Evolutionary conservation across 73 alveolate species (phyloP).

Genomic region (Paramecium sonneborni): DNA sequence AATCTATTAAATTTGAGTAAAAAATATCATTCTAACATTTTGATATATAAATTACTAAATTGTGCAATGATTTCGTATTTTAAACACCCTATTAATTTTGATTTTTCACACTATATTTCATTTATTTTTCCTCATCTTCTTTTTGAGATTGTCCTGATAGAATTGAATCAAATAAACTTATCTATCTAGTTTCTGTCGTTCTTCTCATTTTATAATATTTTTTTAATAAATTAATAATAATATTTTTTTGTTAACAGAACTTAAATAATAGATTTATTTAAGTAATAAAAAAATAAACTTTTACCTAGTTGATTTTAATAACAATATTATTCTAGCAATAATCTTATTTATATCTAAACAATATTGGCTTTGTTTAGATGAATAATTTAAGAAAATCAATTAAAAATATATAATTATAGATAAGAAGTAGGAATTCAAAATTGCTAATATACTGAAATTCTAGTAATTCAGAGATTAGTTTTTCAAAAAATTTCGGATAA

Average conservation of each 20-base stretch:
- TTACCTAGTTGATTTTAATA: no score
- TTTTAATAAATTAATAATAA: neutral
- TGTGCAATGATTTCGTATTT: constrained; percentile 22
- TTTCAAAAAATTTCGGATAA: neutral
- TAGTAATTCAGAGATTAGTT: neutral
- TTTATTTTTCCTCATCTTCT: neutral
- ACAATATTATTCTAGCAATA: no score
- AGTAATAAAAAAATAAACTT: neutral
- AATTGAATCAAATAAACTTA: neutral
- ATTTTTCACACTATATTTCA: neutral
- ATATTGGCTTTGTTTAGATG: no score
- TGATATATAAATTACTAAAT: constrained; percentile 13
- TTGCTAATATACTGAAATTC: neutral
- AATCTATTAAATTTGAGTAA: constrained; percentile 1
- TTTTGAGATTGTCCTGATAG: neutral
- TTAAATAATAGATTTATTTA: neutral
- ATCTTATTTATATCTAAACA: no score
- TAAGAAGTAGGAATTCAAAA: neutral
- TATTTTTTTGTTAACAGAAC: neutral
- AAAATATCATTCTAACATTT: constrained; percentile 28
- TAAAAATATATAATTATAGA: no score
- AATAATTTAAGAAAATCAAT: no score
- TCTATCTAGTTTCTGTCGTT: neutral
- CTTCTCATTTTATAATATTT: neutral
- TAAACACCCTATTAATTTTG: neutral